phyloP scores from a whole-genome alignment of 1,284 basidiomycete species.

The Pseudozyma pruni region DNA sequence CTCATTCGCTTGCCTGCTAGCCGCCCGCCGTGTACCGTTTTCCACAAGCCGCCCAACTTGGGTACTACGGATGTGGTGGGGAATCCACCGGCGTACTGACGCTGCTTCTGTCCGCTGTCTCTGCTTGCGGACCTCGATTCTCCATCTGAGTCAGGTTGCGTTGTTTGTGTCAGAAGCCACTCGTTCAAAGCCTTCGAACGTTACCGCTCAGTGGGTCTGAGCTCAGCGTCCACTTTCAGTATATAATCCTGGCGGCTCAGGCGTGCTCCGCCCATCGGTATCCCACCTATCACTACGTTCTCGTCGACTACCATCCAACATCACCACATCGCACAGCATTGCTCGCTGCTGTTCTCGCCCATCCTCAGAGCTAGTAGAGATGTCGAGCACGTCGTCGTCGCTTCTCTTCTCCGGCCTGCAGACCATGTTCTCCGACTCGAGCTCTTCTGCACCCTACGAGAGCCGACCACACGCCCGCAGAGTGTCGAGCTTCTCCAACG shows the following conservation, averaged over 20 bases:
- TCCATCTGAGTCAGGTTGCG: slow-evolving; percentile 18
- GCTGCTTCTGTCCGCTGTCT: background rate
- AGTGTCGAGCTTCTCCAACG: slow-evolving; percentile 22
- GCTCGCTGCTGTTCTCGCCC: background rate
- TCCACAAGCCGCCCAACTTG: too few species aligned
- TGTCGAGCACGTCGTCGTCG: slow-evolving; percentile 33
- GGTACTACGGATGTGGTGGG: too few species aligned
- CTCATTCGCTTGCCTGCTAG: too few species aligned
- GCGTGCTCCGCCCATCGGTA: slow-evolving; percentile 1
- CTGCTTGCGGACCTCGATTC: background rate
- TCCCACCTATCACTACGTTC: background rate
- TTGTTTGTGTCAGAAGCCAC: slow-evolving; percentile 27
- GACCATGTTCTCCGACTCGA: slow-evolving; percentile 8
- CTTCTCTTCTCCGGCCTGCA: slow-evolving; percentile 16
- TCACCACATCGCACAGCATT: background rate
- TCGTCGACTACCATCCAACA: background rate
- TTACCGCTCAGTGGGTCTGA: background rate
- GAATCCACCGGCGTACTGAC: slow-evolving; percentile 26
- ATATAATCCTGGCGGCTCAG: slow-evolving; percentile 12
- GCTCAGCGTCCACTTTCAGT: background rate
- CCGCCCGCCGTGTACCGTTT: background rate
- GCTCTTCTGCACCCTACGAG: slow-evolving; percentile 8
- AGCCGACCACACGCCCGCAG: slow-evolving; percentile 19
- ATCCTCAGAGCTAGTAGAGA: slow-evolving; percentile 5
- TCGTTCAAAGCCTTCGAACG: background rate